Conservation (phyloP, 208 protist species). For the Acanthamoeba quina region DNA sequence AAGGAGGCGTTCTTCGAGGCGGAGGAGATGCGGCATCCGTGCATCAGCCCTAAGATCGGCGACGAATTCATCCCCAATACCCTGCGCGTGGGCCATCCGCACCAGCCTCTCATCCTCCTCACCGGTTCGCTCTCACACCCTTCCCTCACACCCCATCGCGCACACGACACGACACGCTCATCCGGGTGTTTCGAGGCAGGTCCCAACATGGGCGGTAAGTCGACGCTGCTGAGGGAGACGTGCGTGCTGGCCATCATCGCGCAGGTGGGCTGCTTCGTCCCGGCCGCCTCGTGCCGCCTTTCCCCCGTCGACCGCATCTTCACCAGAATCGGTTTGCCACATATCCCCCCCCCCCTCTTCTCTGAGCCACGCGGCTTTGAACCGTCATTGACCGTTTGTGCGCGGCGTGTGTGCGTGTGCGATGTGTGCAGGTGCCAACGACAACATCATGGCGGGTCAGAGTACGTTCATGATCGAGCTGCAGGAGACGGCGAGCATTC, state of each 20-base stretch:
- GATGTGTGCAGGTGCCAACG: conserved; percentile 90
- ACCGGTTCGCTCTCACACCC: conserved; percentile 89
- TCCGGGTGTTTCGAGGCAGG: background rate
- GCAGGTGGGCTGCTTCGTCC: conserved; percentile 97
- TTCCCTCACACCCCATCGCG: too few species aligned
- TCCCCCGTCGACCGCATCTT: conserved; percentile 97
- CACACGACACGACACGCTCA: background rate
- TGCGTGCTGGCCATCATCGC: conserved; percentile 96
- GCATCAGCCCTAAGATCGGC: conserved; percentile 68
- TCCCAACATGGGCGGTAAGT: conserved; percentile 99
- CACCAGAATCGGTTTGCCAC: conserved; percentile 93
- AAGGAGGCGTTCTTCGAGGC: conserved; percentile 54
- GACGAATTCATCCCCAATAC: conserved; percentile 85
- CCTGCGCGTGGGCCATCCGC: conserved; percentile 11
- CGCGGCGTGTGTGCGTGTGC: background rate
- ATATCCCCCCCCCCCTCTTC: background rate
- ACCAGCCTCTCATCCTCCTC: conserved; percentile 91
- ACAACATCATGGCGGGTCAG: conserved; percentile 97
- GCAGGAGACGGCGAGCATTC: conserved; percentile 89
- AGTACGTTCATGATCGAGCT: conserved; percentile 99
- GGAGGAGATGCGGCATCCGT: conserved; percentile 82
- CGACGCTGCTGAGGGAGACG: conserved; percentile 95
- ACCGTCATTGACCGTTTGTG: background rate
- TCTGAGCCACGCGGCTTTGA: background rate
- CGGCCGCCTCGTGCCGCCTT: conserved; percentile 84